Evolutionary conservation across 2,329 filamentous ascomycete genomes (phyloP).

Genomic region (Colletotrichum theobromicola): DNA sequence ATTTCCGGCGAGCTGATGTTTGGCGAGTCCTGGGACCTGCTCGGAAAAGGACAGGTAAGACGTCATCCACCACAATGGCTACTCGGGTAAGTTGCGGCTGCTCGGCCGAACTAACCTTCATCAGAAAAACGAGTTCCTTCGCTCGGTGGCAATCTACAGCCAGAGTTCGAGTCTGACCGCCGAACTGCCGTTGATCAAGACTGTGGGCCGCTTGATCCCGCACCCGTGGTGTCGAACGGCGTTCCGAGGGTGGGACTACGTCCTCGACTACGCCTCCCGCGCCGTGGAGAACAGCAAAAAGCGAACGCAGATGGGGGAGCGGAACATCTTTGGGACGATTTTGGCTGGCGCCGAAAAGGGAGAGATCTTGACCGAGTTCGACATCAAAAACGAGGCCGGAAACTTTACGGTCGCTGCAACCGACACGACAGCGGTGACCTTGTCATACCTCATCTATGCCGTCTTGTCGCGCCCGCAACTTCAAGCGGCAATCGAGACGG

Average conservation of each 20-base stretch:
- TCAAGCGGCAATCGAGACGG: conserved; percentile 34
- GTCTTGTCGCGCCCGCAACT: conserved; percentile 35
- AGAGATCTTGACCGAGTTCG: background rate
- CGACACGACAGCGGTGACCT: conserved; percentile 54
- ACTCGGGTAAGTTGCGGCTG: background rate
- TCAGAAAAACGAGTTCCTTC: background rate
- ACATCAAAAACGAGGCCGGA: background rate
- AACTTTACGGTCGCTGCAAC: conserved; percentile 44
- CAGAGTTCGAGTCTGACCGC: background rate
- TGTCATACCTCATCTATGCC: conserved; percentile 52
- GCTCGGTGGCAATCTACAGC: background rate
- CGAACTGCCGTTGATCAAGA: background rate
- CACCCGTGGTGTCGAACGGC: background rate
- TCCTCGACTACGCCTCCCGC: background rate
- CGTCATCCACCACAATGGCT: rapidly evolving
- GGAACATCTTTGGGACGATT: background rate
- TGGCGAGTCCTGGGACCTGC: conserved; percentile 57
- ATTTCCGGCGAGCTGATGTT: conserved; percentile 59
- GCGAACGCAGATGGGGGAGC: background rate
- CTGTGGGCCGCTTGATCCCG: background rate
- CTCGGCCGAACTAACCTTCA: background rate
- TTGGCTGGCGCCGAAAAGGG: conserved; percentile 7
- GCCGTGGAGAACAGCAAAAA: background rate
- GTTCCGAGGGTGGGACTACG: conserved; percentile 4
- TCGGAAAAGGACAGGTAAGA: conserved; percentile 53